Conservation (phyloP, 2,329 filamentous ascomycete species). For the Alternaria sp. region DNA sequence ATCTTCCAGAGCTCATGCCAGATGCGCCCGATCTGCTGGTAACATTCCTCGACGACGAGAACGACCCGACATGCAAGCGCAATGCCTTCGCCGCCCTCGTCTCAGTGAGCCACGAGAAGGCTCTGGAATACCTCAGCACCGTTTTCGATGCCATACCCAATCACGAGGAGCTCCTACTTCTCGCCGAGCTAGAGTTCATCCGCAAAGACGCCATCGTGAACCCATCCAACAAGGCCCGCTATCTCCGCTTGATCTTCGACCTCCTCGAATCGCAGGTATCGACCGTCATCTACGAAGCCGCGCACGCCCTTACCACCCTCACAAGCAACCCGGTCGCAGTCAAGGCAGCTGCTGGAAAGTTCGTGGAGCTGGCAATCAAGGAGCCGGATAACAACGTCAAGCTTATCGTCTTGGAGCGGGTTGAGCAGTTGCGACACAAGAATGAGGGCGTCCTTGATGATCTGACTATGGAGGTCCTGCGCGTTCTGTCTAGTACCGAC, state of each 20-base stretch:
- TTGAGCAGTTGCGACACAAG: constrained; percentile 83
- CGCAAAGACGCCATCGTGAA: constrained; percentile 97
- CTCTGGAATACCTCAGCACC: constrained; percentile 82
- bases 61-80: constrained; percentile 93
- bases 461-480: constrained; percentile 93
- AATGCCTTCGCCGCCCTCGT: constrained; percentile 94
- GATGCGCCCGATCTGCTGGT: constrained; percentile 93
- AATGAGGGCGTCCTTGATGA: constrained; percentile 94
- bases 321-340: constrained; percentile 97
- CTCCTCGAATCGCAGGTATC: constrained; percentile 90
- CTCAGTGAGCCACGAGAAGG: constrained; percentile 91
- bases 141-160: constrained; percentile 95
- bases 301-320: constrained; percentile 89
- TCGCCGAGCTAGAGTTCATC: constrained; percentile 96
- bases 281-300: constrained; percentile 96
- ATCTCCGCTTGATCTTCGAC: constrained; percentile 94
- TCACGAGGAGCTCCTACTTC: constrained; percentile 88
- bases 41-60: constrained; percentile 87
- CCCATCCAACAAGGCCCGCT: constrained; percentile 91
- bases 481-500: constrained; percentile 92
- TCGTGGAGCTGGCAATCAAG: constrained; percentile 96
- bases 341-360: constrained; percentile 93
- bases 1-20: constrained; percentile 89
- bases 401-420: constrained; percentile 93
- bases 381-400: constrained; percentile 99